Percentiles rank a stretch among this genome's conserved stretches.
phyloP scores from a whole-genome alignment of 805 yeast genomes.

The Kuraishia piskuri region DNA sequence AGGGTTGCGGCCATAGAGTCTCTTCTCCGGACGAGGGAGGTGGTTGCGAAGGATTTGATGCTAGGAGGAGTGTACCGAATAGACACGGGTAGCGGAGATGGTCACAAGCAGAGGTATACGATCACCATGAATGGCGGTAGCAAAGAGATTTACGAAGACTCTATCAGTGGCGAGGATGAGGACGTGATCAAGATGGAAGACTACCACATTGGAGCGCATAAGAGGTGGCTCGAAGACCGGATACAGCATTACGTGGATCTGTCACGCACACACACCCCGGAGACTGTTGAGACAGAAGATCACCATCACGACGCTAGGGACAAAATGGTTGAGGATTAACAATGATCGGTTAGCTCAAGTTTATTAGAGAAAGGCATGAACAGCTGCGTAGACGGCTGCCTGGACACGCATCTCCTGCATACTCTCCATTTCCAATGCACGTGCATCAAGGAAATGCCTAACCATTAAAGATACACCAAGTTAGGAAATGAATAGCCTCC shows the following conservation, averaged over 20 bases:
- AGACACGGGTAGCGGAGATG: conserved; percentile 11
- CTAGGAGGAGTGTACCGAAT: conserved; percentile 37
- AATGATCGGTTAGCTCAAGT: too few species aligned
- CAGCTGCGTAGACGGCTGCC: too few species aligned
- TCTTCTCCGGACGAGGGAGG: conserved; percentile 67
- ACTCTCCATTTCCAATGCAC: too few species aligned
- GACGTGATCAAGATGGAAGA: conserved; percentile 23
- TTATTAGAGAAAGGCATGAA: too few species aligned
- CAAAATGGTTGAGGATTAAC: background rate
- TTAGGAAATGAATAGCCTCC: too few species aligned
- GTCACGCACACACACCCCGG: background rate
- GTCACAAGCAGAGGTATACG: conserved; percentile 4
- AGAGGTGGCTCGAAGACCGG: conserved; percentile 40
- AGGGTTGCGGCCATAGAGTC: conserved; percentile 73
- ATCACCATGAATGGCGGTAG: conserved; percentile 12
- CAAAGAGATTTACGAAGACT: conserved; percentile 8
- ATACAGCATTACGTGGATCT: conserved; percentile 21
- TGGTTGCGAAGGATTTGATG: conserved; percentile 62
- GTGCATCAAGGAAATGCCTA: too few species aligned
- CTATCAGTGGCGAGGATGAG: conserved; percentile 10
- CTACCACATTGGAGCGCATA: conserved; percentile 21
- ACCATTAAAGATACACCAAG: too few species aligned
- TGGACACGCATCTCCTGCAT: too few species aligned
- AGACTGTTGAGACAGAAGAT: background rate
- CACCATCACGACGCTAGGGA: too few species aligned